Conservation (phyloP, 1,284 basidiomycete species). For the Ceratobasidium sp. region DNA sequence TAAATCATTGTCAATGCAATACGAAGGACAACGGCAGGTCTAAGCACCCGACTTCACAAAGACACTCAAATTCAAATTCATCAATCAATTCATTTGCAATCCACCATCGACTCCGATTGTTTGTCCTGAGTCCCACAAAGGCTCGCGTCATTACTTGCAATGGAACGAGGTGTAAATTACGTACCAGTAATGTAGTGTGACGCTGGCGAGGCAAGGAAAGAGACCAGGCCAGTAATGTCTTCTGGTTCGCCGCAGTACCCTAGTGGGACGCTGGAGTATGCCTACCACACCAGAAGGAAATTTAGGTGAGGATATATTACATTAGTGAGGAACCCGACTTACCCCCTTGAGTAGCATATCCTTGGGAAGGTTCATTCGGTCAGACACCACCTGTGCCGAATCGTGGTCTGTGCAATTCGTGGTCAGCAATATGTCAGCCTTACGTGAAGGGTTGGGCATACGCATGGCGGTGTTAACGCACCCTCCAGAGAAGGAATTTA, state of each 20-base stretch:
- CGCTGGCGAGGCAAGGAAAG: slow-evolving; percentile 45
- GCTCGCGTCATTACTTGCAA: neutral
- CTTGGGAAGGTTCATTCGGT: slow-evolving; percentile 28
- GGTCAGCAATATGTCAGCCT: neutral
- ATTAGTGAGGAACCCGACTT: neutral
- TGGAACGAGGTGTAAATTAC: slow-evolving; percentile 44
- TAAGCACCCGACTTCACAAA: too few species aligned
- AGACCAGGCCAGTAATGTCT: slow-evolving; percentile 45
- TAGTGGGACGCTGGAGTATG: slow-evolving; percentile 27
- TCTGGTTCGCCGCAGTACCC: slow-evolving; percentile 42
- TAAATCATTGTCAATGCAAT: too few species aligned
- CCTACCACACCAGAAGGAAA: slow-evolving; percentile 16
- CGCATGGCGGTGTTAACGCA: slow-evolving; percentile 45
- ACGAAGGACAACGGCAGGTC: too few species aligned
- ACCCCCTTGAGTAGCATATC: slow-evolving; percentile 38
- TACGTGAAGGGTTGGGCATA: neutral
- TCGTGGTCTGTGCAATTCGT: slow-evolving; percentile 28
- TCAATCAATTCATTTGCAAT: slow-evolving; percentile 17
- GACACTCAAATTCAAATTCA: neutral
- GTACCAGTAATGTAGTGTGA: slow-evolving; percentile 45
- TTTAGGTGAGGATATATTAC: neutral
- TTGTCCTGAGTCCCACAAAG: slow-evolving; percentile 14
- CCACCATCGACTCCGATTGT: slow-evolving; percentile 30
- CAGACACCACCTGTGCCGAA: slow-evolving; percentile 12
- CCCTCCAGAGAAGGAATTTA: slow-evolving; percentile 45